A percentile compares a stretch with the other conserved stretches of the same genome.
phyloP scores from a whole-genome alignment of 2,329 filamentous ascomycete genomes.

The Emmonsiellopsis sp. region DNA sequence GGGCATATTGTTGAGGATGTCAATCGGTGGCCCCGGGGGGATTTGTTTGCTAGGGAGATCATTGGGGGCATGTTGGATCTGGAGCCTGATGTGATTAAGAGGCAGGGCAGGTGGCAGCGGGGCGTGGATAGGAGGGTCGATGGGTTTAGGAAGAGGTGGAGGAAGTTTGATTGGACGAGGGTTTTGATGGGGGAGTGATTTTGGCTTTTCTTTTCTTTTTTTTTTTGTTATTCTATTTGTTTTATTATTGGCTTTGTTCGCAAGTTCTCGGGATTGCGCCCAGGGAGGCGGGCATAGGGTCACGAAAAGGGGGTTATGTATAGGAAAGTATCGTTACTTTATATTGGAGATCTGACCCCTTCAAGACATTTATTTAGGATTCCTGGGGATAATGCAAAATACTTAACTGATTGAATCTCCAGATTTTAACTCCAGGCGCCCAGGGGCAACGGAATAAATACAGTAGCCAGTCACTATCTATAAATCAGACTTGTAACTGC shows the following conservation, averaged over 20 bases:
- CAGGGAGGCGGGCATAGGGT: too few relatives aligned
- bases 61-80: constrained; percentile 85
- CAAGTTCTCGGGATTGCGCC: too few relatives aligned
- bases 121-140: constrained; percentile 59
- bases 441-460: too few relatives aligned
- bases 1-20: constrained; percentile 88
- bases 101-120: constrained; percentile 75
- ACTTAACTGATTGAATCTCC: too few relatives aligned
- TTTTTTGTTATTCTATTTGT: not conserved
- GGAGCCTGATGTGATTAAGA: constrained; percentile 74
- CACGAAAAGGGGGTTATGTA: too few relatives aligned
- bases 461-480: too few relatives aligned
- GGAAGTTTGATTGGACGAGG: constrained; percentile 83
- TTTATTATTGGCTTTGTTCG: not conserved
- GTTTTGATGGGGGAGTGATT: constrained; percentile 43
- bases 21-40: constrained; percentile 75
- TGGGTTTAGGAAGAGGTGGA: constrained; percentile 74
- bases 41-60: constrained; percentile 85
- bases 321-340: too few relatives aligned
- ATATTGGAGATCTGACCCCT: too few relatives aligned
- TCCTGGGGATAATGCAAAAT: too few relatives aligned
- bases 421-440: too few relatives aligned
- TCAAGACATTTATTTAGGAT: too few relatives aligned
- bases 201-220: not conserved
- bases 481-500: too few relatives aligned